Evolutionary conservation across 129 eudicot species (phyloP), one percentile per base, ranked within the genome.

Genomic region (Tanacetum coccineum): DNA sequence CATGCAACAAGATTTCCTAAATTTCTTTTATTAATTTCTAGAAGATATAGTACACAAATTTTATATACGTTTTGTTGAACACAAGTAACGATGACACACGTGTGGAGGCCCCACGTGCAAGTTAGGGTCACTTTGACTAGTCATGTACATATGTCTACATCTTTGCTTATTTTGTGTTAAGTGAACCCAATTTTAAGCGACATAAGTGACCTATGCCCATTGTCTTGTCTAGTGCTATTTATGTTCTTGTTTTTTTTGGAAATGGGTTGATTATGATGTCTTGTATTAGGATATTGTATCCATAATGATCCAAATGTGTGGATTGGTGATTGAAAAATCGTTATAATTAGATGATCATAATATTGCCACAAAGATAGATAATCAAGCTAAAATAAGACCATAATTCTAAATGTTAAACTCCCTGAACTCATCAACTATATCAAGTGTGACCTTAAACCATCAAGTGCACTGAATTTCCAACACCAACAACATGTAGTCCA

Each of bases 21-120:
- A 32, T 59, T 19, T 70, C 25, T 11, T 13, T 14, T 9, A 2
- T 28, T n/a, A n/a, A 46, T 9, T 17, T 28, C 48, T 45, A 59
- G 17, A 64, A 42, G 40, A 58, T 74, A 66, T 30, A 48, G 60
- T 58, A 47, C 67, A 47, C 62, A 60, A 57, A 26, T 32, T 20
- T 32, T 48, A 74, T 67, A 59, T 42, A 49, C 13, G 2, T 22
- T 39, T 50, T 75, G 57, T 49, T 67, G 74, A 75, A 67, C 56
- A 36, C 9, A 71, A 60, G 76, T 51, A 22, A 50, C 67, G 65
- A 76, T 62, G 25, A 53, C 36, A 76, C 70, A 62, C 75, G 70
- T 69, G 80, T 76, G 79, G 55, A 15, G 74, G 30, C 42, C 79
- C 79, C 79, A 75, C 79, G 79, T 75, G 70, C 51, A 39, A 60